phyloP scores from a whole-genome alignment of 1,139 yeast species.

The Blastobotrys raffinosifermentans region DNA sequence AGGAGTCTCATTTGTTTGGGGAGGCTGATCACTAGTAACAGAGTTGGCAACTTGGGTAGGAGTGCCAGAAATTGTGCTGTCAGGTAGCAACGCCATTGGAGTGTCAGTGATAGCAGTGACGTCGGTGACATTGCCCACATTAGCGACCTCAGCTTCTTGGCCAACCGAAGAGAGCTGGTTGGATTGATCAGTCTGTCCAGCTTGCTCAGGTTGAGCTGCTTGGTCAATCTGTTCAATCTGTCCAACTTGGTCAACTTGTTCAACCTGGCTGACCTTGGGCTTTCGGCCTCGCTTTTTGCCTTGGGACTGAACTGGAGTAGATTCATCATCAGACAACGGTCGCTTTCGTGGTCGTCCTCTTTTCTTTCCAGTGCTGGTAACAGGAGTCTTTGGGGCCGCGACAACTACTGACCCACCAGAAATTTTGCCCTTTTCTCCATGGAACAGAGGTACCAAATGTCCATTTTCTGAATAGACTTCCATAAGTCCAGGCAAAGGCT shows the following conservation, averaged over 20 bases:
- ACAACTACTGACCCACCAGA: conserved; percentile 3
- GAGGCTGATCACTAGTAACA: too few species aligned
- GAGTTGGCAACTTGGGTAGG: too few species aligned
- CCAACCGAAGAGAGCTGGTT: conserved; percentile 1
- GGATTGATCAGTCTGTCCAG: conserved; percentile 2
- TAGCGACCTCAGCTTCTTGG: neutral
- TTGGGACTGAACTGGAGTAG: conserved; percentile 7
- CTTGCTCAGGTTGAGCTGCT: too few species aligned
- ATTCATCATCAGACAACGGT: conserved; percentile 9
- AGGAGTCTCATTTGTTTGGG: too few species aligned
- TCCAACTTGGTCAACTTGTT: too few species aligned
- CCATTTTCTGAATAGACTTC: conserved; percentile 20
- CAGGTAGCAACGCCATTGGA: too few species aligned
- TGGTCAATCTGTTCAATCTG: too few species aligned
- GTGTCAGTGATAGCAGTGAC: too few species aligned
- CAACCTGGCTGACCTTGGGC: too few species aligned
- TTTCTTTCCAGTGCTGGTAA: conserved; percentile 20
- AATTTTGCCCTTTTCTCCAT: conserved; percentile 18
- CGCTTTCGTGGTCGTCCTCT: conserved; percentile 31
- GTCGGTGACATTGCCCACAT: neutral
- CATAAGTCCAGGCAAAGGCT: conserved; percentile 24
- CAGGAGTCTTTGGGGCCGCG: conserved; percentile 9
- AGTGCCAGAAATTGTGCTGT: too few species aligned
- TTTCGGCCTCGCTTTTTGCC: too few species aligned
- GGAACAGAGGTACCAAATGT: conserved; percentile 16